These are phyloP conservation scores for Xylariomycetidae sp. DNA, from an alignment of 2,329 filamentous ascomycete genomes.

Conservation along the genomic window DNA sequence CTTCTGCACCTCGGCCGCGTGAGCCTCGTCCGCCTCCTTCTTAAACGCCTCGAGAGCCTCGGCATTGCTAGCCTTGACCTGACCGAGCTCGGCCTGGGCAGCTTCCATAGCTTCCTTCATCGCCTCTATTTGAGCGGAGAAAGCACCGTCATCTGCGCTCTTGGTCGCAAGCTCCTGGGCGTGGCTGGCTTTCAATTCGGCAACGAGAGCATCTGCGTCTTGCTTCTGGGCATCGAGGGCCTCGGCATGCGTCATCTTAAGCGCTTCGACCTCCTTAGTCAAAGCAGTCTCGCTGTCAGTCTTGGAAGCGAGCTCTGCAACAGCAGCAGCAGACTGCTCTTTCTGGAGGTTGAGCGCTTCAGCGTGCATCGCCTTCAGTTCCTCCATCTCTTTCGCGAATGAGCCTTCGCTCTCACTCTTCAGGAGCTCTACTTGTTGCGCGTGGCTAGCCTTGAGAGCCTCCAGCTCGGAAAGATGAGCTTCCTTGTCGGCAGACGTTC, in stretches of 20 bases:
- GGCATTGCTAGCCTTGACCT: conserved; percentile 28
- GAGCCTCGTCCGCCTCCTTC: conserved; percentile 33
- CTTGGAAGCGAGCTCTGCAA: conserved; percentile 22
- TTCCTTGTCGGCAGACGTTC: conserved; percentile 42
- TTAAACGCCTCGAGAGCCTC: conserved; percentile 33
- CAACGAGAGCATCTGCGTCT: conserved; percentile 12
- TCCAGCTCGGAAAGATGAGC: conserved; percentile 45
- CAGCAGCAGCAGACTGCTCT: conserved; percentile 27
- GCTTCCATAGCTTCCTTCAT: conserved; percentile 23
- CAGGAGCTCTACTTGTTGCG: conserved; percentile 39
- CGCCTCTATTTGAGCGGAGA: conserved; percentile 21
- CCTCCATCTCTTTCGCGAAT: conserved; percentile 35
- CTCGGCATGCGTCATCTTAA: conserved; percentile 28
- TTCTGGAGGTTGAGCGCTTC: conserved; percentile 30
- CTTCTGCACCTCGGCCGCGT: conserved; percentile 40
- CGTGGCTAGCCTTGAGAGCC: conserved; percentile 47
- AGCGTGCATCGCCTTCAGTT: conserved; percentile 29
- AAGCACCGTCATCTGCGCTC: conserved; percentile 16
- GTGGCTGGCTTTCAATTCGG: conserved; percentile 24
- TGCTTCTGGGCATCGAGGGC: conserved; percentile 16
- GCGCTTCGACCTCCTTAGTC: conserved; percentile 29
- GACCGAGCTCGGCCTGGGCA: conserved; percentile 26
- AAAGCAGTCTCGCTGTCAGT: conserved; percentile 29
- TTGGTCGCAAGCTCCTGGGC: conserved; percentile 19
- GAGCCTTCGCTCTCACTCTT: conserved; percentile 36